Conservation (phyloP, 805 yeast species). For the Hanseniaspora pseudoguilliermondii region DNA sequence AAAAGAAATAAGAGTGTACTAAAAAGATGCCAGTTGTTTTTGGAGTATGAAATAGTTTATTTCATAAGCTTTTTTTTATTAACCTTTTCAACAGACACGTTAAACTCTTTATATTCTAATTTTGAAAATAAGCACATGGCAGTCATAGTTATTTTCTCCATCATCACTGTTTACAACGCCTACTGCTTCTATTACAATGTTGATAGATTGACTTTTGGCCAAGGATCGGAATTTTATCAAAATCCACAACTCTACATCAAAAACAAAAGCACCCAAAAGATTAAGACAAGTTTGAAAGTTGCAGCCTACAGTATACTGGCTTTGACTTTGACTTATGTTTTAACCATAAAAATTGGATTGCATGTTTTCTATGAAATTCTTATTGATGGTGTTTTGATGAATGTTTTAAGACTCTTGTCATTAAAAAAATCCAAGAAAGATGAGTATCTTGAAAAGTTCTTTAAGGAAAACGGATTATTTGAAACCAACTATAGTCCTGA, state of each 20-base stretch:
- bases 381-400: background rate
- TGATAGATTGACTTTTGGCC: conserved; percentile 38
- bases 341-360: conserved; percentile 27
- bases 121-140: conserved; percentile 4
- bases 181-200: conserved; percentile 44
- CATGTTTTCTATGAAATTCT: conserved; percentile 4
- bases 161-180: conserved; percentile 36
- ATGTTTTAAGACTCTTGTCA: background rate
- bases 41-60: background rate
- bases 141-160: conserved; percentile 17
- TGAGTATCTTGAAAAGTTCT: conserved; percentile 1
- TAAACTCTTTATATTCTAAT: background rate
- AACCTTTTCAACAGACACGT: background rate
- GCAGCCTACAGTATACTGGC: conserved; percentile 31
- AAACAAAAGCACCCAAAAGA: background rate
- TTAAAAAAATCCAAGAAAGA: background rate
- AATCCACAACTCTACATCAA: conserved; percentile 28
- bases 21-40: background rate
- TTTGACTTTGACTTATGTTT: conserved; percentile 23
- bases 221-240: conserved; percentile 28
- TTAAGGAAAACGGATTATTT: conserved; percentile 2
- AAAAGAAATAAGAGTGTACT: background rate
- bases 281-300: conserved; percentile 19
- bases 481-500: conserved; percentile 10
- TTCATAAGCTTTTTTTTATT: conserved; percentile 1